These are phyloP conservation scores for Adenanthera pavonina DNA, from an alignment of 306 rosid genomes.

Conservation along the genomic window DNA sequence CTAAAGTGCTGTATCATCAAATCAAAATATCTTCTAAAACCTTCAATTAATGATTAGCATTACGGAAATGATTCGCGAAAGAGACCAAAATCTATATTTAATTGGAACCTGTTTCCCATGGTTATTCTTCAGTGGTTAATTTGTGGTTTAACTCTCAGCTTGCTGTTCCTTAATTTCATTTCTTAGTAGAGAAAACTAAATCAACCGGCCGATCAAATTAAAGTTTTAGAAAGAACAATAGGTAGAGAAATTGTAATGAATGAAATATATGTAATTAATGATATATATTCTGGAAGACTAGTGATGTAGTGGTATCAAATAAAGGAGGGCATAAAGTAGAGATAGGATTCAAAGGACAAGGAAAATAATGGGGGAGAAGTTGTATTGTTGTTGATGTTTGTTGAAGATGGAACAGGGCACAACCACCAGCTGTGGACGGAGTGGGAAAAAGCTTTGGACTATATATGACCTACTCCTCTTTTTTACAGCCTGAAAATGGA, in stretches of 20 bases:
- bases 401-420: background rate
- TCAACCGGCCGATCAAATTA: no score
- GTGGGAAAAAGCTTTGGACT: background rate
- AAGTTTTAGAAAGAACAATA: no score
- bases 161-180: no score
- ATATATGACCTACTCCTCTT: background rate
- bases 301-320: background rate
- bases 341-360: background rate
- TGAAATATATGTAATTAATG: background rate
- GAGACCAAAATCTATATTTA: background rate
- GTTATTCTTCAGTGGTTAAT: no score
- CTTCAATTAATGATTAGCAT: background rate
- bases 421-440: background rate
- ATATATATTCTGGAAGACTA: background rate
- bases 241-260: background rate
- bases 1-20: background rate
- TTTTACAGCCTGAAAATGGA: background rate
- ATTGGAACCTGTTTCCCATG: background rate
- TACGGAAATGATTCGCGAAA: background rate
- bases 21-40: background rate
- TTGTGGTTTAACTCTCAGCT: no score
- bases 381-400: background rate
- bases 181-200: no score
- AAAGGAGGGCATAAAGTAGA: background rate
- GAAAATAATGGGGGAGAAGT: background rate